Evolutionary conservation across 169 alveolate genomes (phyloP).

Genomic region (Neospora caninum): DNA sequence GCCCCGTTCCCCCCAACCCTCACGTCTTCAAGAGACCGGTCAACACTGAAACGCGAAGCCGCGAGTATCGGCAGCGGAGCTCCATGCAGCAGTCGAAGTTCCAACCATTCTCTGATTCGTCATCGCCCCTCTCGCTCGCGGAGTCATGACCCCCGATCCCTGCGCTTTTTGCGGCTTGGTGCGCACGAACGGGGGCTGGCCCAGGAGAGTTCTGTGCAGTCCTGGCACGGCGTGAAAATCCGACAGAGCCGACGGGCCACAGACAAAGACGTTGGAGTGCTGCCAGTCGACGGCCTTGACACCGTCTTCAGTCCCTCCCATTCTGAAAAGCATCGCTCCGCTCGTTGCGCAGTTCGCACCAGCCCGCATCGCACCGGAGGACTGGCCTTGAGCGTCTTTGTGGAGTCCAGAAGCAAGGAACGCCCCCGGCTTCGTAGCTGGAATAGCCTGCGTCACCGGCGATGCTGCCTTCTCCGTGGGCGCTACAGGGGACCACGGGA

Average conservation of each 20-base stretch:
- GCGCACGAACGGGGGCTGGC: background rate
- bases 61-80: no score
- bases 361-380: background rate
- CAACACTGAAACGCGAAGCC: no score
- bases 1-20: no score
- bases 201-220: background rate
- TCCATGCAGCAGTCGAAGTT: no score
- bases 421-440: background rate
- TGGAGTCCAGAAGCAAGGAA: background rate
- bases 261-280: background rate
- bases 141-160: background rate
- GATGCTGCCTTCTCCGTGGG: no score
- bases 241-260: background rate
- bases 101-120: no score
- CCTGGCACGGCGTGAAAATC: background rate
- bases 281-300: background rate
- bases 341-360: background rate
- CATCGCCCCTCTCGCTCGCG: background rate
- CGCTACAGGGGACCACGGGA: background rate
- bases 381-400: background rate
- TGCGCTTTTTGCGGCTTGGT: background rate
- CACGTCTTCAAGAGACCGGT: no score
- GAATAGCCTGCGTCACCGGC: background rate
- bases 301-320: background rate
- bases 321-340: background rate